These are phyloP conservation scores for Scedosporium aurantiacum DNA, from an alignment of 2,329 filamentous ascomycete species.

Conservation along the genomic window DNA sequence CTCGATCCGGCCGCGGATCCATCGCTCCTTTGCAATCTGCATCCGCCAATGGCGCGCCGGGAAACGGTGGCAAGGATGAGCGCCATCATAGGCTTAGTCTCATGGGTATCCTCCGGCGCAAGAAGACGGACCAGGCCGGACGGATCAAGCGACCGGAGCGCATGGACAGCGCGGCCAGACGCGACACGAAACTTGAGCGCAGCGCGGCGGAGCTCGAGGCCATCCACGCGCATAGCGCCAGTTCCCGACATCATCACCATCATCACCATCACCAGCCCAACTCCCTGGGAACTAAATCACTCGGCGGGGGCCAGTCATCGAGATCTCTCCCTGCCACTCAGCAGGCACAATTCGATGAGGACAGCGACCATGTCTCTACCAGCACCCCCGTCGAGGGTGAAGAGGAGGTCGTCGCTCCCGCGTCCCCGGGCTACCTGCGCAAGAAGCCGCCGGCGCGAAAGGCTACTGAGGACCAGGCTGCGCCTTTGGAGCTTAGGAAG, in stretches of 20 bases:
- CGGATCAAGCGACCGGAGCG: conserved; percentile 43
- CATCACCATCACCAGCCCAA: not conserved
- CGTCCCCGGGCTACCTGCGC: not conserved
- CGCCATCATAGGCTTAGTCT: conserved; percentile 21
- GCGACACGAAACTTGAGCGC: conserved; percentile 52
- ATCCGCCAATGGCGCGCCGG: conserved; percentile 22
- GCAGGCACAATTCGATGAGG: not conserved
- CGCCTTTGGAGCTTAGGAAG: conserved; percentile 21
- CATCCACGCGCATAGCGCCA: conserved; percentile 21
- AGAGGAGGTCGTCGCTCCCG: not conserved
- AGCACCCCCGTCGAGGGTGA: not conserved
- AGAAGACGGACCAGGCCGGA: conserved; percentile 33
- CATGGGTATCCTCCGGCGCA: conserved; percentile 53
- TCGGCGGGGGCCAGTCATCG: not conserved
- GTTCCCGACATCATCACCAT: not conserved
- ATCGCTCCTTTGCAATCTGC: conserved; percentile 23
- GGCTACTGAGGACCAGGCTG: not conserved
- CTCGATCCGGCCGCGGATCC: conserved; percentile 29
- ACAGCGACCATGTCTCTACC: not conserved
- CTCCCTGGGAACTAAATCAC: not conserved
- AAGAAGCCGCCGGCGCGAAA: not conserved
- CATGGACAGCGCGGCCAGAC: conserved; percentile 46
- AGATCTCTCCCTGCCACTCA: not conserved
- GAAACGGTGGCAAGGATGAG: not conserved
- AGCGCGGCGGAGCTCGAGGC: conserved; percentile 40